Base-by-base conservation (phyloP, 208 protist species). In the Acanthamoeba sp. region DNA sequence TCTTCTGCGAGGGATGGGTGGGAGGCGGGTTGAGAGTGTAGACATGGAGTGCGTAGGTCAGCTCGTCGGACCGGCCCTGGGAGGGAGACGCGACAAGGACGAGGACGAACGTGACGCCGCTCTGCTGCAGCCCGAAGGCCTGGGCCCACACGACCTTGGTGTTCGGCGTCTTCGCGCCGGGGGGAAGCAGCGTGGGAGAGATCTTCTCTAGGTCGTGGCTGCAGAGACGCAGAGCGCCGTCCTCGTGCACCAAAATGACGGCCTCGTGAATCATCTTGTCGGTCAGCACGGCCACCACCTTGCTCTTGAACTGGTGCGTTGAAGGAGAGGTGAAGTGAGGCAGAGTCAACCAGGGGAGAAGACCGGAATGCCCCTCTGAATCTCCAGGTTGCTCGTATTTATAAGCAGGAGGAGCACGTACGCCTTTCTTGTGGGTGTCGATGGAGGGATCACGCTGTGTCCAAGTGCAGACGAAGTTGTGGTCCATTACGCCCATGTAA, bases 391-490 rank as follows among this genome's bases (percentile, higher is more conserved):
- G n/a, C n/a, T n/a, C n/a, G n/a, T n/a, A n/a, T n/a, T n/a, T n/a
- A n/a, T n/a, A n/a, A n/a, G 3, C 2, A 29, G 55, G 22, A 9
- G 22, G 55, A 27, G 24, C 5, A 45, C 71, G 71, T 82, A 82
- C 71, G n/a, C 71, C 71, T 50, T 82, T 82, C 71, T 82, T 82
- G 36, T 82, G 71, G 9, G 71, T 82, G 16, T 82, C 71, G 38
- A 82, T 82, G 38, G 71, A 40, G 71, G 71, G 71, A 52, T 82
- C 71, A 27, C 71, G 71, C 36, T 82, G 71, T 38, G 71, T 82
- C 71, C 71, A 82, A 12, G 71, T 82, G 71, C 71, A 82, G 36
- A 82, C 71, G 29, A 82, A 82, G 71, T 82, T 82, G 71, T 82
- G 71, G 38, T 82, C 71, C 71, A 82, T 40, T 18, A 82, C 71